Percentiles rank a stretch among this genome's conserved stretches.
Conservation (phyloP, 306 rosid species). For the Cucurbita maxima region DNA sequence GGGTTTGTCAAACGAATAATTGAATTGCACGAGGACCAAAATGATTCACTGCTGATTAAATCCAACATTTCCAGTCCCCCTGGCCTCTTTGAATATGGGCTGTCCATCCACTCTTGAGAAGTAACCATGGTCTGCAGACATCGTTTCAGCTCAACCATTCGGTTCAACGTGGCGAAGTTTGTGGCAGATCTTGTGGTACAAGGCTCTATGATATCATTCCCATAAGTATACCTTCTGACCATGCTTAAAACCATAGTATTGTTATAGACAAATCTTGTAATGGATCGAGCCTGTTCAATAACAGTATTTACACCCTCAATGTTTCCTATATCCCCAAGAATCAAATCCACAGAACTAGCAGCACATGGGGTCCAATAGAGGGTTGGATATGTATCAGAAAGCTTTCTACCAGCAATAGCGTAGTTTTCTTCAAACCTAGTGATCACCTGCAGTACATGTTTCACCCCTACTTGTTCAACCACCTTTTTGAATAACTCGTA, state of each 20-base stretch:
- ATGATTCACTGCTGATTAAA: conserved; percentile 44
- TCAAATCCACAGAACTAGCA: conserved; percentile 42
- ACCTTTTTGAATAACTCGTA: conserved; percentile 51
- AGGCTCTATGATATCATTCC: conserved; percentile 67
- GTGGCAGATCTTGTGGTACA: conserved; percentile 41
- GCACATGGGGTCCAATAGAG: conserved; percentile 79
- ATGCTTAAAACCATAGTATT: conserved; percentile 51
- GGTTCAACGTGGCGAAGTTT: conserved; percentile 53
- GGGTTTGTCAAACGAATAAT: conserved; percentile 53
- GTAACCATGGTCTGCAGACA: conserved; percentile 71
- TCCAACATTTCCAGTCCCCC: conserved; percentile 78
- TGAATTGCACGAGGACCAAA: conserved; percentile 76
- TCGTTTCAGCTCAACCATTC: conserved; percentile 68
- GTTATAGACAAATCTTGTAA: conserved; percentile 74
- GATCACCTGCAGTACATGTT: conserved; percentile 74
- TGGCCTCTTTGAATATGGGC: conserved; percentile 60
- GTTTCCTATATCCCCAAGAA: conserved; percentile 64
- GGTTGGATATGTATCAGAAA: conserved; percentile 54
- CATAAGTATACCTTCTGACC: conserved; percentile 58
- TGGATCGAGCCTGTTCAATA: conserved; percentile 62
- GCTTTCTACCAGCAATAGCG: conserved; percentile 44
- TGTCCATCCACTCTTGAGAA: conserved; percentile 84
- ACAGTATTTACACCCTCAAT: conserved; percentile 54
- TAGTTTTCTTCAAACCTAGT: conserved; percentile 45
- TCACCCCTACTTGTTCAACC: conserved; percentile 67